These are phyloP conservation scores for Globisporangium iwayamae DNA, from an alignment of 352 stramenopile genomes.

Conservation along the genomic window DNA sequence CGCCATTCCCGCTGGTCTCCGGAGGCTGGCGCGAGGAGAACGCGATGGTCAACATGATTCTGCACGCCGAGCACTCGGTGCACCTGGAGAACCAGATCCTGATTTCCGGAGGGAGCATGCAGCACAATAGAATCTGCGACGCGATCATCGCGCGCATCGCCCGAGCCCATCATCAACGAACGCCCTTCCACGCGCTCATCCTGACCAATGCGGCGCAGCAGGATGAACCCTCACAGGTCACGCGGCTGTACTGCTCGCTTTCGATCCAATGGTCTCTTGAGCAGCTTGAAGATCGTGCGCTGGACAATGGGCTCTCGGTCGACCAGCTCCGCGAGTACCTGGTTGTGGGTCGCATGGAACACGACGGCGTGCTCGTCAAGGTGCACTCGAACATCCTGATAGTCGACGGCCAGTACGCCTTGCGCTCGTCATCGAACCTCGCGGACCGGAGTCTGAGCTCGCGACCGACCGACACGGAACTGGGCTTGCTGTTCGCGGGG, in stretches of 20 bases:
- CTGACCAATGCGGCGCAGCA: conserved; percentile 76
- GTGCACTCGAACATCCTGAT: conserved; percentile 83
- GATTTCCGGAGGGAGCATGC: conserved; percentile 61
- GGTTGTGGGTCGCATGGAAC: conserved; percentile 44
- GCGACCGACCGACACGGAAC: conserved; percentile 65
- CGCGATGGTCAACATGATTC: conserved; percentile 79
- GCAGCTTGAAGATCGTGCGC: conserved; percentile 51
- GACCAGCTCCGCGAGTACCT: conserved; percentile 42
- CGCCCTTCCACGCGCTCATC: conserved; percentile 56
- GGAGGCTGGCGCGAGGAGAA: conserved; percentile 77
- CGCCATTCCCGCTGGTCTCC: conserved; percentile 68
- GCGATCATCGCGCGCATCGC: conserved; percentile 55
- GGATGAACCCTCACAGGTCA: conserved; percentile 71
- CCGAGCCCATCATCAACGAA: conserved; percentile 27
- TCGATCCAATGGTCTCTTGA: conserved; percentile 79
- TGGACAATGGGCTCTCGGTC: conserved; percentile 36
- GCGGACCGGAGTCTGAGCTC: conserved; percentile 71
- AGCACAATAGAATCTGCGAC: conserved; percentile 73
- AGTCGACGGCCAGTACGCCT: conserved; percentile 58
- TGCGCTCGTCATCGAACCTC: conserved; percentile 74
- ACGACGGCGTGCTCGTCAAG: conserved; percentile 53
- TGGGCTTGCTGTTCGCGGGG: conserved; percentile 56
- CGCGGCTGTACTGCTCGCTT: conserved; percentile 71
- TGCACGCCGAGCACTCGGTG: conserved; percentile 53
- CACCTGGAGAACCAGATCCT: conserved; percentile 83